Base-by-base conservation (phyloP, 164 flowering plant species). In the Pachysandra terminalis region DNA sequence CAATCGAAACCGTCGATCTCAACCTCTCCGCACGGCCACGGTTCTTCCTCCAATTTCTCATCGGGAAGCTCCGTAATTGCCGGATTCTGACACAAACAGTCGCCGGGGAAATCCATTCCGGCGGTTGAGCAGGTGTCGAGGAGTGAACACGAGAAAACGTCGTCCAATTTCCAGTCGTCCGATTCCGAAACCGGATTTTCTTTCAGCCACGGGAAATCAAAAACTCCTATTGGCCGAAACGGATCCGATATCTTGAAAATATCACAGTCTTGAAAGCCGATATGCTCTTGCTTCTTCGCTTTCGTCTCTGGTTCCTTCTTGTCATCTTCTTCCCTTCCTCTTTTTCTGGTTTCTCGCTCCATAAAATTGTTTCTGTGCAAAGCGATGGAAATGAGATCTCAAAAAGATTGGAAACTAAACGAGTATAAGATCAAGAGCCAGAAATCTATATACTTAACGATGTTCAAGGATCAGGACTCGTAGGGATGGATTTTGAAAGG, bases 161-260 rank as follows among this genome's bases (percentile, higher is more conserved):
- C 74, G 27, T 77, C 71, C 6, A 70, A 58, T 32, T 59, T 68
- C 64, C 69, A 67, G 22, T 73, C 71, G 14, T 77, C 79, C 22
- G 69, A 64, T 59, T 70, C 52, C 35, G 56, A 66, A 23, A 73
- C 68, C 52, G 54, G 35, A 14, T 76, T 76, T 54, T 77, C 80
- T 25, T 70, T 74, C 37, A 77, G 67, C 80, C 80, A 77, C 5
- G 80, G 80, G 67, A 77, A 77, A 67, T 77, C 80, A 53, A 77
- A 77, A n/a, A 77, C 80, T 56, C 65, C 77, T 23, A 59, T 48
- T 1, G 56, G 23, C 8, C 8, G 48, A 24, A 52, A n/a, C 10
- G 35, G 16, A 24, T 45, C 23, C 1, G 56, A 56, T 14, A 60
- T 28, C 10, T 37, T 25, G 35, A 21, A 24, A 0, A 53, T 23